Percentiles rank a stretch among this genome's conserved stretches.
Evolutionary conservation across 2,329 filamentous ascomycete species (phyloP).

Genomic region (Thelonectria rubi): DNA sequence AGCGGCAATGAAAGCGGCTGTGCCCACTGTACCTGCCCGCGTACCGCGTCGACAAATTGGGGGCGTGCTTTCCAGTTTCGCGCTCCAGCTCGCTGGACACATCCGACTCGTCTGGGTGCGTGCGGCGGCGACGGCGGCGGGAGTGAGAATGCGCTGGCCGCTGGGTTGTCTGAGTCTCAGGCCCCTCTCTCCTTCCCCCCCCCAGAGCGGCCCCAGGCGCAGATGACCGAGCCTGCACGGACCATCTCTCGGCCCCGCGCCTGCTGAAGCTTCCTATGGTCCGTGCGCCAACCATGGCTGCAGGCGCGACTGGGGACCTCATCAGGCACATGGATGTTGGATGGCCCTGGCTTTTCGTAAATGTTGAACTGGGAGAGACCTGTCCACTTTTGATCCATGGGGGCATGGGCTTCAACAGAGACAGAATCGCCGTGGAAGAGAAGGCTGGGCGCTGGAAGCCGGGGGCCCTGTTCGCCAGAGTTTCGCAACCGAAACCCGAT

Average conservation of each 20-base stretch:
- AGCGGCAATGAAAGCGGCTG: conserved; percentile 6
- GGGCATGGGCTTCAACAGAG: conserved; percentile 12
- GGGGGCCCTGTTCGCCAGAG: conserved; percentile 16
- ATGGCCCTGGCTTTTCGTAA: not conserved
- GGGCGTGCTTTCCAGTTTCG: not conserved
- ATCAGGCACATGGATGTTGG: conserved; percentile 9
- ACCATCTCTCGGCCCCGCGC: conserved; percentile 33
- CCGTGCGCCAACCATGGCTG: conserved; percentile 14
- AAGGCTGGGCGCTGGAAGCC: not conserved
- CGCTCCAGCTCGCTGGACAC: not conserved
- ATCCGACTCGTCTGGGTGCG: not conserved
- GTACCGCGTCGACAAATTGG: conserved; percentile 1
- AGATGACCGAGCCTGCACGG: conserved; percentile 45
- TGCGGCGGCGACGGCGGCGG: conserved; percentile 20
- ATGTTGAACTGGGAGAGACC: not conserved
- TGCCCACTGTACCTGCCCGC: conserved; percentile 12
- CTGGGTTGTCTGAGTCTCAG: conserved; percentile 12
- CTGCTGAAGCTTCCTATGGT: conserved; percentile 16
- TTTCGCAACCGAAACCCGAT: conserved; percentile 14
- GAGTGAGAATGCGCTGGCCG: conserved; percentile 16
- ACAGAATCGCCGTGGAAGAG: not conserved
- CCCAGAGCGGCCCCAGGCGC: conserved; percentile 40
- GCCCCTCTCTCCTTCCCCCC: no score
- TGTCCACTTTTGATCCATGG: conserved; percentile 16
- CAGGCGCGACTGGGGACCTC: conserved; percentile 7